A percentile compares a stretch with the other conserved stretches of the same genome.
These are phyloP conservation scores for Boletus vinaceobasis DNA, from an alignment of 768 basidiomycete genomes.

Conservation along the genomic window DNA sequence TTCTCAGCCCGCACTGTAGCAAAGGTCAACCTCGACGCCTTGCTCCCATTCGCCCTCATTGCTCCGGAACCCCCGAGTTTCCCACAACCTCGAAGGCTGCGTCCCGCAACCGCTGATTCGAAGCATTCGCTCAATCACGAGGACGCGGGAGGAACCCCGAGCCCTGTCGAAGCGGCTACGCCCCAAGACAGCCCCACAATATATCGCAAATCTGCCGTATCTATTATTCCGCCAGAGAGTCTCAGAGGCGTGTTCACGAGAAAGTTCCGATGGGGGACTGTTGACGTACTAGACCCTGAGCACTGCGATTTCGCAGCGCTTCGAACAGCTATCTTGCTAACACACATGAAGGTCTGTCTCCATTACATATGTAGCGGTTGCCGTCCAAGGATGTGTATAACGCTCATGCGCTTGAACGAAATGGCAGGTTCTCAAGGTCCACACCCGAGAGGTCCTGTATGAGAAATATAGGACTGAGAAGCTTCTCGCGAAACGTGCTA, in stretches of 20 bases:
- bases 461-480: conserved; percentile 93
- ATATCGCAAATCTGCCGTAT: conserved; percentile 31
- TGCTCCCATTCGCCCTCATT: conserved; percentile 79
- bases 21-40: conserved; percentile 51
- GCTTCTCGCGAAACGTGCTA: conserved; percentile 81
- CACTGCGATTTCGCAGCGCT: conserved; percentile 89
- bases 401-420: conserved; percentile 5
- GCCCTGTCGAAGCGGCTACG: conserved; percentile 32
- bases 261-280: conserved; percentile 83
- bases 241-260: conserved; percentile 73
- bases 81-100: conserved; percentile 28
- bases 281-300: conserved; percentile 80
- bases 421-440: conserved; percentile 69
- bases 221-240: conserved; percentile 59
- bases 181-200: conserved; percentile 36
- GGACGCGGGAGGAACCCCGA: conserved; percentile 17
- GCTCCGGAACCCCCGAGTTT: conserved; percentile 57
- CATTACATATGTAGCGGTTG: conserved; percentile 17
- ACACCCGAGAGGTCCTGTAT: conserved; percentile 87
- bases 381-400: conserved; percentile 5
- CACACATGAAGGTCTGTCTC: conserved; percentile 72
- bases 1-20: conserved; percentile 71
- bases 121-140: conserved; percentile 12
- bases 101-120: conserved; percentile 20
- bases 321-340: conserved; percentile 78